Base-by-base conservation (phyloP, 768 basidiomycete genomes). In the Lactarius vividus region DNA sequence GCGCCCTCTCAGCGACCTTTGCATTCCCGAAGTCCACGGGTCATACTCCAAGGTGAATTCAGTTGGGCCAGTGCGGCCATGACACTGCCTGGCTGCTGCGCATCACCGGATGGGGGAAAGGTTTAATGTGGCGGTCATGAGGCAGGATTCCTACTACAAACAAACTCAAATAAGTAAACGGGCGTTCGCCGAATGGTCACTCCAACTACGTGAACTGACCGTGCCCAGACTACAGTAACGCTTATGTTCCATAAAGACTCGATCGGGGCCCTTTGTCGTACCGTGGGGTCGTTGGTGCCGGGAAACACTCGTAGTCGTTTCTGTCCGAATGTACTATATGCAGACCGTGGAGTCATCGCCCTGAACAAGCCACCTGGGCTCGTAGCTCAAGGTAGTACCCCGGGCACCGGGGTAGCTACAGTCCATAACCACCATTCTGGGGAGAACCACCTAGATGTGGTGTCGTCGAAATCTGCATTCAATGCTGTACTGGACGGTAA, bases 331-430 rank as follows among this genome's bases (percentile, higher is more conserved):
- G 62, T 59, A 13, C 33, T 70, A 23, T 70, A 70, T 42, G 28
- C 65, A 18, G 69, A 70, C 58, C 67, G 67, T 18, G 58, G 61
- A n/a, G 54, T 70, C 31, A 69, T 70, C 46, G 67, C 61, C 49
- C 33, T 70, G 40, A 69, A 69, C 67, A 70, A 70, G 58, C 67
- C 69, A 16, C 64, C 69, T 11, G 67, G 67, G 39, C 64, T 70
- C 56, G 67, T 64, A 9, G 59, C 63, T 26, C 69, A 70, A 57
- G 65, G 57, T 28, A 42, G 57, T 28, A 52, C 65, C 18, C 3
- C n/a, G 18, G 2, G 40, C 15, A 31, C 53, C 26, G 23, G 15
- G 1, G 26, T 18, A 42, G 28, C 10, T 29, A n/a, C 28, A 16
- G 26, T 9, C 29, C 18, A 46, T 23, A 46, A 23, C 44, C 54